Evolutionary conservation across 257 asterid species (phyloP).

Genomic region (Osmanthus fragrans): DNA sequence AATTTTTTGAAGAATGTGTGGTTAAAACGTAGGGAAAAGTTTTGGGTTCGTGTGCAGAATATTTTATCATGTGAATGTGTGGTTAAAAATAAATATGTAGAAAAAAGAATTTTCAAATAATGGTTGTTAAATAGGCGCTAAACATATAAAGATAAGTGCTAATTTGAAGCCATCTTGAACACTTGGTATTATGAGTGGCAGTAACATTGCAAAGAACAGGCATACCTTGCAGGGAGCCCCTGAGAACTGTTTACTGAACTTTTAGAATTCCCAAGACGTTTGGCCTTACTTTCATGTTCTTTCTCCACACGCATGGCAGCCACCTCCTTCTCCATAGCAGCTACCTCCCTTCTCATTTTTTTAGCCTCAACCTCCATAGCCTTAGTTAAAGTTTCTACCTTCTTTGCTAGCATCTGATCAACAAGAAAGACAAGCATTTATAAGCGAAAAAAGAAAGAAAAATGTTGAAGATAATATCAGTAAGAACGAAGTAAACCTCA

Average conservation of each 20-base stretch:
- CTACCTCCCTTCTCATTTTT: constrained; percentile 97
- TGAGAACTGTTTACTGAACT: constrained; percentile 71
- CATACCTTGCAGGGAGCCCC: constrained; percentile 79
- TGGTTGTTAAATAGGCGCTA: no score
- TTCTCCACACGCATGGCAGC: constrained; percentile 94
- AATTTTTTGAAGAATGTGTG: no score
- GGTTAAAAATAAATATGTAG: no score
- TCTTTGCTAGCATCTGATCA: constrained; percentile 85
- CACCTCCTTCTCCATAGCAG: constrained; percentile 99
- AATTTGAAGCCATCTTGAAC: not conserved
- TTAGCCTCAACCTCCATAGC: constrained; percentile 99
- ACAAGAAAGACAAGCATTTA: constrained; percentile 20
- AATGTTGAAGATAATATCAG: constrained; percentile 6
- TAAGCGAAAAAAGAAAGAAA: constrained; percentile 17
- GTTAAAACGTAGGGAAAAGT: no score
- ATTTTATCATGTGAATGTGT: no score
- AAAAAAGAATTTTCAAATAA: no score
- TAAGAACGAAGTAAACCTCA: constrained; percentile 60
- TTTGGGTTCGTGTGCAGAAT: no score
- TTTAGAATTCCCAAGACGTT: constrained; percentile 64
- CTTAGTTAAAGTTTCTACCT: constrained; percentile 91
- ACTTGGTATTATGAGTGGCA: constrained; percentile 3
- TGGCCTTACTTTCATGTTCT: constrained; percentile 77
- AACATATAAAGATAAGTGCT: not conserved
- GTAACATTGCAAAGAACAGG: not conserved